phyloP scores from a whole-genome alignment of 768 basidiomycete genomes.

The Flagelloscypha sp. region DNA sequence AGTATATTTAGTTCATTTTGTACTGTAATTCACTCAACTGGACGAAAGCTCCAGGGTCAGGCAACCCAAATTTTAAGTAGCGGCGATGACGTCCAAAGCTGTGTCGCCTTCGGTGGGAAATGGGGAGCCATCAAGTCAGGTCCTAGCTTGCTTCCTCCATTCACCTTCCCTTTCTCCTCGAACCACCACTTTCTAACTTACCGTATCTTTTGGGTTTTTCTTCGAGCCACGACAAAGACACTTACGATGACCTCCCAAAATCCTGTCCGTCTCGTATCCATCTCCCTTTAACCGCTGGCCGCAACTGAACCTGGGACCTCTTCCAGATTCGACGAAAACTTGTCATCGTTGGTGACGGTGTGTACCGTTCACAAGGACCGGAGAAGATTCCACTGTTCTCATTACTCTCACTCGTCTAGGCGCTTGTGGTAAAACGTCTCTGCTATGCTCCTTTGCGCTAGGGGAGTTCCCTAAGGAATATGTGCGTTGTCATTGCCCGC shows the following conservation, averaged over 20 bases:
- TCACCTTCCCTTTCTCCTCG: too few relatives aligned
- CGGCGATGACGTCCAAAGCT: too few relatives aligned
- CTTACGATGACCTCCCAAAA: constrained; percentile 53
- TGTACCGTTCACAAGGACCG: constrained; percentile 26
- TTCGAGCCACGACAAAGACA: too few relatives aligned
- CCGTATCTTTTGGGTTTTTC: too few relatives aligned
- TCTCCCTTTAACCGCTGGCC: constrained; percentile 3
- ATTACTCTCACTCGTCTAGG: constrained; percentile 35
- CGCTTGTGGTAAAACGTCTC: constrained; percentile 94
- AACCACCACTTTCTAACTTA: too few relatives aligned
- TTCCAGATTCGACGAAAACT: constrained; percentile 85
- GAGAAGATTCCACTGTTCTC: constrained; percentile 8
- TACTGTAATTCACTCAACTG: too few relatives aligned
- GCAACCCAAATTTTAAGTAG: too few relatives aligned
- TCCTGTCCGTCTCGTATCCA: constrained; percentile 37
- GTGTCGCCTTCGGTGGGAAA: too few relatives aligned
- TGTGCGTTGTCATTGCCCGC: constrained; percentile 38
- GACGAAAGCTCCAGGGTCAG: too few relatives aligned
- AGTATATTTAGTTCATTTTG: too few relatives aligned
- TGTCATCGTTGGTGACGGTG: constrained; percentile 95
- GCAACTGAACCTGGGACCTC: constrained; percentile 5
- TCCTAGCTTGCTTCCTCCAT: too few relatives aligned
- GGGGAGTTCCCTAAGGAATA: constrained; percentile 97
- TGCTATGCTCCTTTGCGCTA: constrained; percentile 85
- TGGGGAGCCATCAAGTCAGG: too few relatives aligned